A percentile compares a stretch with the other conserved stretches of the same genome.
Conservation (phyloP, 805 yeast species). For the Ogataea haglerorum region DNA sequence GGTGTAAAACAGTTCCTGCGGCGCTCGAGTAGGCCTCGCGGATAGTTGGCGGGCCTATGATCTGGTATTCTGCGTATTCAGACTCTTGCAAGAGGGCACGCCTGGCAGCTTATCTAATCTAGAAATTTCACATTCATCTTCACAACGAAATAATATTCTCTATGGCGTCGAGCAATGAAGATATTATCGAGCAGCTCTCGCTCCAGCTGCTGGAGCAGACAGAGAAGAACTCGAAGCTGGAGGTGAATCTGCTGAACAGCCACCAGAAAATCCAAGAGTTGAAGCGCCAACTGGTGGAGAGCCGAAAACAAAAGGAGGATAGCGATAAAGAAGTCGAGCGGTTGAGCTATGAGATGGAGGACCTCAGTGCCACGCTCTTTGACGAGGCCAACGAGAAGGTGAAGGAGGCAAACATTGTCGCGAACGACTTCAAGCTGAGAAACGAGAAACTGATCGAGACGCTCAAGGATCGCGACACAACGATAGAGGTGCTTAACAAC, state of each 20-base stretch:
- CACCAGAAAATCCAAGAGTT: slow-evolving; percentile 32
- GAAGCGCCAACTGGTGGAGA: slow-evolving; percentile 30
- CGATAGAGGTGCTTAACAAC: slow-evolving; percentile 59
- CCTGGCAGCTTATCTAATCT: not conserved
- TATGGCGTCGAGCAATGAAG: slow-evolving; percentile 1
- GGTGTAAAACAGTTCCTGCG: too few species aligned
- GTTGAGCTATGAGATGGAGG: slow-evolving; percentile 74
- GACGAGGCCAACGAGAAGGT: slow-evolving; percentile 87
- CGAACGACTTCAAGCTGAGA: slow-evolving; percentile 55
- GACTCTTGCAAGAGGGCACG: too few species aligned
- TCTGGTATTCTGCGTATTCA: too few species aligned
- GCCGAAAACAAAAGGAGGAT: slow-evolving; percentile 36
- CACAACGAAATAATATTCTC: not conserved
- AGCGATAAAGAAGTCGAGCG: slow-evolving; percentile 60
- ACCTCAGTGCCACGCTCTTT: slow-evolving; percentile 69
- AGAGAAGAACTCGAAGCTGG: slow-evolving; percentile 21
- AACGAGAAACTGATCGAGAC: slow-evolving; percentile 51
- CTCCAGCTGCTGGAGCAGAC: slow-evolving; percentile 27
- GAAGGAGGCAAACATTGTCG: slow-evolving; percentile 67
- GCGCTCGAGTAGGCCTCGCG: too few species aligned
- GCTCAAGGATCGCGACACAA: slow-evolving; percentile 65
- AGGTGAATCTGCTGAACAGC: slow-evolving; percentile 29
- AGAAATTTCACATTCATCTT: not conserved
- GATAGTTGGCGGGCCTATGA: too few species aligned
- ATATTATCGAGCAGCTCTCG: slow-evolving; percentile 25